These are phyloP conservation scores for Ophidiomyces ophidiicola DNA, from an alignment of 2,329 filamentous ascomycete species.

Conservation along the genomic window DNA sequence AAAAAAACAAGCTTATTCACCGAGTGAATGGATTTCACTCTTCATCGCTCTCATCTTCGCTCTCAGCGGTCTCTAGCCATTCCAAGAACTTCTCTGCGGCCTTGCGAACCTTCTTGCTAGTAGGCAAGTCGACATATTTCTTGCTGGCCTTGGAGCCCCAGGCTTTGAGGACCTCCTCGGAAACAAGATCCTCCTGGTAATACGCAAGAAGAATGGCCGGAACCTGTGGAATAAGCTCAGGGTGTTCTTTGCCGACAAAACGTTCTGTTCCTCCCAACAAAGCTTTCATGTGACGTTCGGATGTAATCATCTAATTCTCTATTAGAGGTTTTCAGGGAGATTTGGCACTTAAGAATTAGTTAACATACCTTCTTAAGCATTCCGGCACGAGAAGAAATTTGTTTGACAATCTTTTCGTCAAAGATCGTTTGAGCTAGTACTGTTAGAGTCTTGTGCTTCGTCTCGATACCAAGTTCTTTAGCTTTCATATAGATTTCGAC, in stretches of 20 bases:
- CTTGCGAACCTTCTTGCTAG: constrained; percentile 91
- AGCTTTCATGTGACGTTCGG: constrained; percentile 89
- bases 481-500: constrained; percentile 93
- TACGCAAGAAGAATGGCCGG: constrained; percentile 79
- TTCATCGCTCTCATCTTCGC: constrained; percentile 53
- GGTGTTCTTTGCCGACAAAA: constrained; percentile 69
- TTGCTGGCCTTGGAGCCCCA: constrained; percentile 96
- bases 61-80: constrained; percentile 82
- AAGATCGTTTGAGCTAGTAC: constrained; percentile 92
- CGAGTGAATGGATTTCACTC: constrained; percentile 26
- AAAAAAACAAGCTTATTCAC: neutral
- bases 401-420: constrained; percentile 73
- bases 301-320: constrained; percentile 56
- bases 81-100: constrained; percentile 85
- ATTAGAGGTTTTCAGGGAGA: constrained; percentile 1
- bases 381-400: constrained; percentile 69
- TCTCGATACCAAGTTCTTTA: constrained; percentile 86
- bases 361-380: constrained; percentile 73
- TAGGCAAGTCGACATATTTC: constrained; percentile 86
- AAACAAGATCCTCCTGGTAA: constrained; percentile 81
- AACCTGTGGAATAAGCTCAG: constrained; percentile 64
- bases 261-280: constrained; percentile 91
- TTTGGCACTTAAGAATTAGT: neutral
- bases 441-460: constrained; percentile 83
- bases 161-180: constrained; percentile 74